Base-by-base conservation (phyloP, 2,329 filamentous ascomycete genomes). In the Dactylellina parvicollis region DNA sequence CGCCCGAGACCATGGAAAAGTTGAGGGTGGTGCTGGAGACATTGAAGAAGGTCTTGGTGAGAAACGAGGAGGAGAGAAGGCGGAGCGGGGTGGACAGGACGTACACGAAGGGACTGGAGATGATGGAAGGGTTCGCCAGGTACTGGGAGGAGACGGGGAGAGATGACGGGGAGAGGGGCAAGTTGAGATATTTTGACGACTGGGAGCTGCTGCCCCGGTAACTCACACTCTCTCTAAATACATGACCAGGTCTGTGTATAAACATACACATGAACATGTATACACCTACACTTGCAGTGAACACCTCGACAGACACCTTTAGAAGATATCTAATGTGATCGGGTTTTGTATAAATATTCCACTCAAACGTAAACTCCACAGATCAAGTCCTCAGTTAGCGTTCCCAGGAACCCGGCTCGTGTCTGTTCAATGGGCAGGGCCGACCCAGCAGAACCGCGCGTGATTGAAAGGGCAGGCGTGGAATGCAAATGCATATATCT, bases 101-200 rank as follows among this genome's bases (percentile, higher is more conserved):
- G 46, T 72, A 72, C 16, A 65, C 67, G 9, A 72, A 72, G 54
- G 67, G 67, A 10, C 52, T 64, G 52, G 67, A 72, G 52, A 72
- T 72, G 67, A 72, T 72, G 67, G 67, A 72, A 36, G 67, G 67
- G n/a, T 72, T 72, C 16, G 67, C 60, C 50, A 26, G 30, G 52
- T 65, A 72, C 30, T 72, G 67, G 67, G 67, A 72, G 14, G 40
- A 34, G 3, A n/a, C 30, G 24, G 24, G 40, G 14, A 28, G 16
- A 5, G n/a, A n/a, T n/a, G 42, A 22, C 8, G 30, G 30, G 36
- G 38, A 34, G 18, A 16, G 36, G 22, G 12, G 16, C 26, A 56
- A 20, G 26, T 30, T 72, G 42, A 34, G 60, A 26, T 65, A 65
- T n/a, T 72, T 72, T 47, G 67, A 65, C 34, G 67, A 72, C 54